A percentile compares a stretch with the other conserved stretches of the same genome.
Evolutionary conservation across 495 filamentous ascomycete genomes (phyloP).

Genomic region (Penicillium salamii): DNA sequence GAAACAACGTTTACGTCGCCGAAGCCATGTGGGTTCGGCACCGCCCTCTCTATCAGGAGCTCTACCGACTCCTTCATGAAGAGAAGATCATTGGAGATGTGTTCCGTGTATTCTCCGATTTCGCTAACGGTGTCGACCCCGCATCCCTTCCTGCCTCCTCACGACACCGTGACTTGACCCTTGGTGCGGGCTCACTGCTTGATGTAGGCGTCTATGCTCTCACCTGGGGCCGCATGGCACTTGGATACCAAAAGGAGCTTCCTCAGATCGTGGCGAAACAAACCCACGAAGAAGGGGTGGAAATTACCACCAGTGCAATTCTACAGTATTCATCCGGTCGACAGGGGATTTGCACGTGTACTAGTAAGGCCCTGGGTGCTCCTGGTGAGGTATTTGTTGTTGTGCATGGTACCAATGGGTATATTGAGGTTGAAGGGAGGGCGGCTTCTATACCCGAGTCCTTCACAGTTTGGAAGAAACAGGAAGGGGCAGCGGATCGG

Average conservation of each 20-base stretch:
- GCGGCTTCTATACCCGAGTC: conserved; percentile 16
- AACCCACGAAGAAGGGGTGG: conserved; percentile 19
- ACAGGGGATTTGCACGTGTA: conserved; percentile 22
- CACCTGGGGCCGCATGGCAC: conserved; percentile 17
- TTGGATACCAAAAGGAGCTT: conserved; percentile 8
- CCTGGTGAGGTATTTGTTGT: conserved; percentile 9
- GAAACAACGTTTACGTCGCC: conserved; percentile 41
- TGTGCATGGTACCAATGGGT: conserved; percentile 19
- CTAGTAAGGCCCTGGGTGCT: conserved; percentile 9
- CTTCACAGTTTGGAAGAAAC: conserved; percentile 18
- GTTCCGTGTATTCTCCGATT: conserved; percentile 6
- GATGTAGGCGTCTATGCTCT: conserved; percentile 25
- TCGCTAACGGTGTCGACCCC: conserved; percentile 9
- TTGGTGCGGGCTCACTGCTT: conserved; percentile 17
- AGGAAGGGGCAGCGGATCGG: not conserved
- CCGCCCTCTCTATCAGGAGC: conserved; percentile 9
- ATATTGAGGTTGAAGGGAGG: conserved; percentile 17
- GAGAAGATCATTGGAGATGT: conserved; percentile 14
- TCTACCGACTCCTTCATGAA: conserved; percentile 6
- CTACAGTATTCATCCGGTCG: conserved; percentile 14
- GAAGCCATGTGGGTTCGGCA: conserved; percentile 31
- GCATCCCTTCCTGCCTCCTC: conserved; percentile 1
- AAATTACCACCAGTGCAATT: conserved; percentile 17
- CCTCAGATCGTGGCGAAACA: conserved; percentile 16
- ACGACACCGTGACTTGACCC: conserved; percentile 8